Conservation (phyloP, 345 rosid genomes). For the Salix exigua region DNA sequence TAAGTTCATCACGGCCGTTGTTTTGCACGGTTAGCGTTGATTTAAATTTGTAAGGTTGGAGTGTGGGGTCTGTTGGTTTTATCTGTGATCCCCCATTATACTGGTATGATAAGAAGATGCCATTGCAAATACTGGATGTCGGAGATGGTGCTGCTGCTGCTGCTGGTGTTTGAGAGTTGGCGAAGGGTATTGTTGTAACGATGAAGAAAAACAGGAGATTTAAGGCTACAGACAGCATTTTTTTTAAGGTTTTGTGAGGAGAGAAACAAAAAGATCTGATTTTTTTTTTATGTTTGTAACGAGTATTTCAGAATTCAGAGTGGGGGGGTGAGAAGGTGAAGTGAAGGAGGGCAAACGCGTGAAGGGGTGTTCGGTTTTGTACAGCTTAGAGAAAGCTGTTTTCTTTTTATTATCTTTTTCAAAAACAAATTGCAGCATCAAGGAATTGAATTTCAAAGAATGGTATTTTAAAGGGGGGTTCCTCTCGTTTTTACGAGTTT, state of each 20-base stretch:
- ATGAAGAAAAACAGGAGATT: constrained; percentile 9
- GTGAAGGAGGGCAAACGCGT: background rate
- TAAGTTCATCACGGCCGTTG: constrained; percentile 61
- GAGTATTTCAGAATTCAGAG: background rate
- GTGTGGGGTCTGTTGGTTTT: constrained; percentile 47
- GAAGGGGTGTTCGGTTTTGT: background rate
- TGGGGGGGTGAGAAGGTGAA: background rate
- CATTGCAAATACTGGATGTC: constrained; percentile 57
- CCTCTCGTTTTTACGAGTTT: too few relatives aligned
- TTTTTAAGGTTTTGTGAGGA: background rate
- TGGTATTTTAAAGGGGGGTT: background rate
- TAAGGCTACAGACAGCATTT: constrained; percentile 23
- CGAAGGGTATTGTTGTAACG: constrained; percentile 20
- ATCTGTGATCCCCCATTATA: constrained; percentile 50
- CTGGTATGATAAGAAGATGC: constrained; percentile 60
- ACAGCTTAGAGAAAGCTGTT: constrained; percentile 20
- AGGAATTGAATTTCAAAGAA: background rate
- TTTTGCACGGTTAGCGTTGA: constrained; percentile 69
- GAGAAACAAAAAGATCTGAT: background rate
- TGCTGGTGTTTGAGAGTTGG: constrained; percentile 39
- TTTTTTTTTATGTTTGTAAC: background rate
- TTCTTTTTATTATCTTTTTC: background rate
- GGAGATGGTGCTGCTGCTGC: constrained; percentile 40
- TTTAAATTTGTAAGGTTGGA: constrained; percentile 85
- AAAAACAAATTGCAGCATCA: background rate